Base-by-base conservation (phyloP, 352 stramenopile species). In the Labyrinthula sp. region DNA sequence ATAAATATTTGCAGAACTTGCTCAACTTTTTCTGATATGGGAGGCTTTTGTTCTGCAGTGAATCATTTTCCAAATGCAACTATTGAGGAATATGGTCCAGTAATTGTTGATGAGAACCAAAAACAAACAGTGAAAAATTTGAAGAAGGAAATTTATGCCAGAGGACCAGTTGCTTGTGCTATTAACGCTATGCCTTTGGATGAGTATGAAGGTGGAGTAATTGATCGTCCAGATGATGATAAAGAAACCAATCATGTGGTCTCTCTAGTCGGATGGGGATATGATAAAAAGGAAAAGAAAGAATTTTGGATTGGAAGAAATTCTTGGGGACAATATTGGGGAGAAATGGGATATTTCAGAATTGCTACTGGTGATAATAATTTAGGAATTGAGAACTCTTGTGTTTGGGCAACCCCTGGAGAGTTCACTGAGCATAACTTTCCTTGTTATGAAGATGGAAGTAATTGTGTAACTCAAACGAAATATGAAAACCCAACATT, bases 131-230 rank as follows among this genome's bases (percentile, higher is more conserved):
- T 90, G 40, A 33, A 79, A 36, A 68, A 84, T 40, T 92, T 95
- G 69, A 92, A 90, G 73, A 71, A 79, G 5, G 87, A 96, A 69
- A 93, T 96, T 40, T 93, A 83, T 46, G 76, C 72, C 17, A 79
- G 84, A 33, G 85, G 85, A 0, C 82, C 82, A 0, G 88, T 94
- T 40, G 77, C 78, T 1, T 91, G 81, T 56, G 55, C 33, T 36
- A 15, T 49, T 31, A 37, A 34, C 15, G 37, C 28, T 12, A 52
- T 45, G 38, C 62, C 62, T 17, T 54, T 79, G 7, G 48, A 70
- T 15, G 67, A 85, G 35, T 95, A 97, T 67, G 76, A 69, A 3
- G 82, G 79, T 17, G 86, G 86, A 18, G 74, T 93, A 45, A 79
- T 92, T 47, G 64, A 86, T 27, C 72, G 84, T 60, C 47, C 56